Evolutionary conservation across 2,329 filamentous ascomycete species (phyloP).

Genomic region (Sporothrix variecibatus): DNA sequence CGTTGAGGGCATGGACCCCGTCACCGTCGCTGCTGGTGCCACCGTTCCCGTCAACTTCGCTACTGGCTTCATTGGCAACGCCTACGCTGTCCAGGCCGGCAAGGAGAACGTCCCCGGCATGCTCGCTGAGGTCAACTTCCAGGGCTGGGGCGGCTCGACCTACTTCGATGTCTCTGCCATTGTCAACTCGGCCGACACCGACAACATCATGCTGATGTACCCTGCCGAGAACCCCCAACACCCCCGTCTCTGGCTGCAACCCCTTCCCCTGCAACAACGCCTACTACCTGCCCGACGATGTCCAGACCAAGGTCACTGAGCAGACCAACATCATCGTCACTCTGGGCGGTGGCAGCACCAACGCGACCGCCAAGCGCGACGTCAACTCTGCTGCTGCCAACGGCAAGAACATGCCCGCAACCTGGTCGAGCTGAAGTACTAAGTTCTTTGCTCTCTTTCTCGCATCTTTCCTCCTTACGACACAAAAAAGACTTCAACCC

Average conservation of each 20-base stretch:
- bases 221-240: conserved; percentile 34
- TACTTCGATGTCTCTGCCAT: conserved; percentile 52
- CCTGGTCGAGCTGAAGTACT: conserved; percentile 32
- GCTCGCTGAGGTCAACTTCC: conserved; percentile 42
- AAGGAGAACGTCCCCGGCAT: conserved; percentile 41
- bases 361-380: conserved; percentile 23
- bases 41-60: conserved; percentile 44
- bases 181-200: conserved; percentile 44
- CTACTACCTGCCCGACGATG: conserved; percentile 45
- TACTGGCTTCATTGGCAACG: conserved; percentile 39
- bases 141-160: conserved; percentile 41
- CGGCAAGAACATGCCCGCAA: conserved; percentile 30
- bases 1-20: conserved; percentile 39
- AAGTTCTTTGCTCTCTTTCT: conserved; percentile 6
- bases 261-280: conserved; percentile 45
- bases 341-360: conserved; percentile 32
- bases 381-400: conserved; percentile 22
- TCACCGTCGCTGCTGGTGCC: conserved; percentile 44
- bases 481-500: conserved; percentile 13
- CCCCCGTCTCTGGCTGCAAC: conserved; percentile 44
- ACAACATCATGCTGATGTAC: conserved; percentile 46
- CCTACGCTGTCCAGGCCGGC: conserved; percentile 41
- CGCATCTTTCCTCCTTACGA: conserved; percentile 4
- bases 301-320: conserved; percentile 43
- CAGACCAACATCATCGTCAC: conserved; percentile 40